Conservation (phyloP, 2,329 filamentous ascomycete species). For the Rhynchosporium graminicola region DNA sequence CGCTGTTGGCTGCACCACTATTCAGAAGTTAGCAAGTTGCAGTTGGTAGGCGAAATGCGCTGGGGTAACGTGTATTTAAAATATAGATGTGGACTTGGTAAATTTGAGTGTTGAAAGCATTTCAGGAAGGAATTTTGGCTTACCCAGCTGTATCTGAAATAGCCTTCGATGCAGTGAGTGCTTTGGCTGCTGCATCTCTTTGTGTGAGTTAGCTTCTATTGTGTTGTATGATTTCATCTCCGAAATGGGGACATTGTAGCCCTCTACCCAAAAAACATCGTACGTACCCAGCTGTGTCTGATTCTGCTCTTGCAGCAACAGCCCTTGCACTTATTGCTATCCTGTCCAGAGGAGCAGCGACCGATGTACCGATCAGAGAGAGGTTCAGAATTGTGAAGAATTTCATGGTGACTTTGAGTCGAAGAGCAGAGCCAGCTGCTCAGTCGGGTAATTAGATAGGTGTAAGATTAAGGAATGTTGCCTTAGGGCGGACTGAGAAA, state of each 20-base stretch:
- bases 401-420: conserved; percentile 24
- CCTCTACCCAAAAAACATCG: too few species aligned
- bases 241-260: neutral
- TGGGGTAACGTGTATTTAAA: too few species aligned
- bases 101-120: neutral
- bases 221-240: neutral
- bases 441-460: neutral
- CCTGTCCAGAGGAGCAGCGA: conserved; percentile 7
- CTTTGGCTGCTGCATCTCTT: conserved; percentile 1
- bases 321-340: conserved; percentile 4
- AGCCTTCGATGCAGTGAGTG: neutral
- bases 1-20: neutral
- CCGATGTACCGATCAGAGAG: conserved; percentile 21
- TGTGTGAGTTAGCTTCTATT: neutral
- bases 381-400: conserved; percentile 25
- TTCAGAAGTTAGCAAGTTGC: neutral
- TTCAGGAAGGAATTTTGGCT: neutral
- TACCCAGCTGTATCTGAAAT: neutral
- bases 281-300: conserved; percentile 9
- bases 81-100: neutral
- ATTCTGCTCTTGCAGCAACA: neutral
- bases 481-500: neutral
- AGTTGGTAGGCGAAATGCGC: neutral
- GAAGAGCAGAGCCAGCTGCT: conserved; percentile 15
- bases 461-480: conserved; percentile 2